Base-by-base conservation (phyloP, 139 green algal species). In the Mesostigma viride region DNA sequence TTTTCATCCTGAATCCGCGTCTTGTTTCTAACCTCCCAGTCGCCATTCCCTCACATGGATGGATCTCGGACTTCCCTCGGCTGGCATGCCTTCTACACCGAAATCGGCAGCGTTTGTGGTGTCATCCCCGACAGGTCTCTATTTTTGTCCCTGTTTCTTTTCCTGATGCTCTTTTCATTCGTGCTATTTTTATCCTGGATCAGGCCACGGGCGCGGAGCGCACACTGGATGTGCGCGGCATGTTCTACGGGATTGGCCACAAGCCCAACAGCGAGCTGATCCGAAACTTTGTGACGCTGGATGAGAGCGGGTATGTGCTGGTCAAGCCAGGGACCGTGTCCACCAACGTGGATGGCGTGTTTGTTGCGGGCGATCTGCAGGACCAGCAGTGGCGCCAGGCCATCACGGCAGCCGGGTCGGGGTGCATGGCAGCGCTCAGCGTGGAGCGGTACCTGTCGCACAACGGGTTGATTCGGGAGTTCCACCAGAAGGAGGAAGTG, bases 171-270 rank as follows among this genome's bases (percentile, higher is more conserved):
- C 45, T 56, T 56, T 22, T 56, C 22, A 22, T 56, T 56, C 45
- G 22, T 56, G 22, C 45, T 56, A 28, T 22, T 56, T 56, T 22
- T 56, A 28, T 22, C 22, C n/a, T n/a, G 28, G 47, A 81, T 27
- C 46, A 40, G 3, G 31, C 24, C 8, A 78, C 53, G 14, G 58
- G 58, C 5, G 72, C 75, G 45, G 27, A 60, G 59, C 46, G 11
- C 28, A 35, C 36, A 2, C 53, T 82, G 31, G 35, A 35, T 1
- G 88, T 96, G 51, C 64, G 70, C 4, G 92, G 92, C 20, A 69
- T 98, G 63, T 98, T 98, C 67, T 98, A 98, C 73, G 92, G 92
- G 67, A 98, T 98, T 65, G 92, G 92, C 24, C 92, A 98, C 77
- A 81, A 79, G 40, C 93, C 93, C 58, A 98, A 98, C 87, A 95